Base-by-base conservation (phyloP, 2,329 filamentous ascomycete species). In the Monilinia fructigena region DNA sequence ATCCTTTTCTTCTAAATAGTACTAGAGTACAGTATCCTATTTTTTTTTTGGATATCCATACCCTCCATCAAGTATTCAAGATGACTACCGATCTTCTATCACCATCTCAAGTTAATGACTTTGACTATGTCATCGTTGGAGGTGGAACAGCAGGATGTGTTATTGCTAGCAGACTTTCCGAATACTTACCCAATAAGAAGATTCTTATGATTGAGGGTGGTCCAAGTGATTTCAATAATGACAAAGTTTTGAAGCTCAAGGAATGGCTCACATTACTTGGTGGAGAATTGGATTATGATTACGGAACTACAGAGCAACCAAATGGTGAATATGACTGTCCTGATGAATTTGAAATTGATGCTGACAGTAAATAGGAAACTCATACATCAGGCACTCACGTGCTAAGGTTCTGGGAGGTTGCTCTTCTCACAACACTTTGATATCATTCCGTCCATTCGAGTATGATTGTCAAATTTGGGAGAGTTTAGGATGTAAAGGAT, bases 321-420 rank as follows among this genome's bases (percentile, higher is more conserved):
- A 95, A 87, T 81, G 92, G 92, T 77, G 95, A 94, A 82, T 92
- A 66, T 84, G 89, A 38, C 18, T 53, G 45, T 54, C 55, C 18
- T 3, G 11, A 47, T 5, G 59, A 28, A 35, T 38, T 50, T 55
- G 62, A 65, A 47, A n/a, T 23, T 45, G 23, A 59, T 53, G 60
- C 71, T 72, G 53, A 73, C 60, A 66, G 67, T 38, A 38, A 69
- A 72, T 79, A 85, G 92, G 92, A 76, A 97, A 97, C 82, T 95
- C 91, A 66, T 85, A 92, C 80, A 96, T 97, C 80, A 88, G 92
- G 71, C 93, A 96, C 81, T 96, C 93, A 18, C 89, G 93, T 69
- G 93, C 93, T 70, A 96, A 96, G 82, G 92, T 97, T 50, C 85
- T 97, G 40, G 93, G 93, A 72, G 93, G 93, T 72, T 97, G 93